Evolutionary conservation across 768 basidiomycete species (phyloP), one percentile per base, ranked within the genome.

Genomic region (Hortiboletus flavorubellus): DNA sequence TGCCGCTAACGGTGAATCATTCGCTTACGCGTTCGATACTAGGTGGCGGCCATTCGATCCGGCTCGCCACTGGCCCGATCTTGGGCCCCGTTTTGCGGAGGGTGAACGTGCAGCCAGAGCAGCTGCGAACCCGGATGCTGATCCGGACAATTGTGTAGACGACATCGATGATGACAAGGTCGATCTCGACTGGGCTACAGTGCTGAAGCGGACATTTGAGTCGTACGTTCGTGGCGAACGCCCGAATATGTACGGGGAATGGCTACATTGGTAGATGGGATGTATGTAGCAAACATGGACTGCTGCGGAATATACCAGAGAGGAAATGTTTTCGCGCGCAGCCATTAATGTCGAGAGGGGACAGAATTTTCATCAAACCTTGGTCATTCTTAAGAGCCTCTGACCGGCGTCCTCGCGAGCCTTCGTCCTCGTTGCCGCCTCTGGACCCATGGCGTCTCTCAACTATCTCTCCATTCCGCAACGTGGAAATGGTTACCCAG

Each of bases 41-140:
- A 96, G 93, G 93, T 96, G 93, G 94, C 85, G 89, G 64, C 90
- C 92, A 0, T 96, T 96, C 64, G 94, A 97, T 70, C 80, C 89
- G 0, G 68, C 82, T 6, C 85, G 93, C 34, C 92, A 96, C 73
- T 96, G 83, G 78, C 93, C 95, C 2, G 95, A 97, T 66, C 84
- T 97, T 15, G 94, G 93, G 1, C 72, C 78, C 2, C 80, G 81
- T 15, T 97, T 97, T 74, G 77, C 78, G 59, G 78, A 79, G 3
- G 89, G 89, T 37, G 94, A 96, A 73, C 78, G 80, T 3, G 72
- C 75, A 26, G 86, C 86, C 1, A 85, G 87, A 49, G 68, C 65
- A 29, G 60, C 55, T 29, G 64, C 63, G 12, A 54, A 59, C 40
- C 61, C 61, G 5, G 41, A 63, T 29, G 44, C 40, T 33, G 64